Percentiles rank a stretch among this genome's conserved stretches.
Evolutionary conservation across 2,329 filamentous ascomycete species (phyloP).

Genomic region (Trichophaea hybrida): DNA sequence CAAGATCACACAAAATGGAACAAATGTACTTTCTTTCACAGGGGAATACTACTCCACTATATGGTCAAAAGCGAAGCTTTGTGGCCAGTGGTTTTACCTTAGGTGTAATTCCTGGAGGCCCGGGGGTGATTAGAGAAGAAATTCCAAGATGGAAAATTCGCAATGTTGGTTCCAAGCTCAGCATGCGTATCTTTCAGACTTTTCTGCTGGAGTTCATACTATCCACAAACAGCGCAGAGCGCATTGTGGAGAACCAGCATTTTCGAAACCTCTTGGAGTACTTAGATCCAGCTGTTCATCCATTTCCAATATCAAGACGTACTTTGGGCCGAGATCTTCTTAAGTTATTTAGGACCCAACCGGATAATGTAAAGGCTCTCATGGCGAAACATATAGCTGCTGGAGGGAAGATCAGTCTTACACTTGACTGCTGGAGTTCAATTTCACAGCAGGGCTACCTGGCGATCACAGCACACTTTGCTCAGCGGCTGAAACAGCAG

Average conservation of each 20-base stretch:
- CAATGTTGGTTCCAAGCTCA: background rate
- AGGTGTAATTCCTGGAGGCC: too few relatives aligned
- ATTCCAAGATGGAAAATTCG: background rate
- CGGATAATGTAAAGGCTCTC: background rate
- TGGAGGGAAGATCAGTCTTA: background rate
- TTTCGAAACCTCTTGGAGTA: background rate
- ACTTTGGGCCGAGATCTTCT: background rate
- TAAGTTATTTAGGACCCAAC: background rate
- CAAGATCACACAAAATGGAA: background rate
- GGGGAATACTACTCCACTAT: background rate
- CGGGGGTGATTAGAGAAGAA: too few relatives aligned
- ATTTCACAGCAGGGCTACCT: background rate
- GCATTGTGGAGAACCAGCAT: background rate
- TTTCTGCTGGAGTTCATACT: background rate
- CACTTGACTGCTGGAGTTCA: background rate
- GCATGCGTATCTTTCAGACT: background rate
- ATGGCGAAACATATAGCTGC: background rate
- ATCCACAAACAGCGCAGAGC: background rate
- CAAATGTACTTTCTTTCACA: background rate
- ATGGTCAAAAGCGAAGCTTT: background rate
- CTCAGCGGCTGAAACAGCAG: background rate
- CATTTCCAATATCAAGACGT: background rate
- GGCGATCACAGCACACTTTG: background rate
- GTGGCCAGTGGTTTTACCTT: too few relatives aligned
- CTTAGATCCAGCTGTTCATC: background rate